phyloP scores from a whole-genome alignment of 176 grass and related monocot species.

The Rhipidocladum racemiflorum region DNA sequence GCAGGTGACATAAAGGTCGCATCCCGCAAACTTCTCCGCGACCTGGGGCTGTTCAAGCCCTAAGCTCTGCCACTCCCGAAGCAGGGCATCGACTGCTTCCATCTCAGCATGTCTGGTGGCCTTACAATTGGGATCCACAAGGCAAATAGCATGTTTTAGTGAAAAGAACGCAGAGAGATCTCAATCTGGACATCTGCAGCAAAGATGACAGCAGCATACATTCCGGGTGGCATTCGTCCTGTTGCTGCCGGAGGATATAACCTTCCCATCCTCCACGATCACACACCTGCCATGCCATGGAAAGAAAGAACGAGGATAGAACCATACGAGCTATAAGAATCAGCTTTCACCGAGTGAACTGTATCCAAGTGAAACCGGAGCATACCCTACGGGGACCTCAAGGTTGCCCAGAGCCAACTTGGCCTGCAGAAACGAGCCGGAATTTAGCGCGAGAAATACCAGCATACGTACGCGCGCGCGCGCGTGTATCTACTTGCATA shows the following conservation, averaged over 20 bases:
- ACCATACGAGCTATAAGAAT: neutral
- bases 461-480: neutral
- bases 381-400: constrained; percentile 88
- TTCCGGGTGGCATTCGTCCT: constrained; percentile 73
- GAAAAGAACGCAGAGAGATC: neutral
- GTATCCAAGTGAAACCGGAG: constrained; percentile 5
- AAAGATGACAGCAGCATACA: constrained; percentile 37
- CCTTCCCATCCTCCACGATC: constrained; percentile 74
- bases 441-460: neutral
- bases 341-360: neutral
- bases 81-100: constrained; percentile 81
- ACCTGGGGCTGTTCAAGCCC: constrained; percentile 61
- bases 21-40: constrained; percentile 65
- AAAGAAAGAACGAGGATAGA: neutral
- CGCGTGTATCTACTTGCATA: neutral
- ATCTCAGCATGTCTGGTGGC: constrained; percentile 98
- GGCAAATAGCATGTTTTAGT: neutral
- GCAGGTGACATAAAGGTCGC: constrained; percentile 83
- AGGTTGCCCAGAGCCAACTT: constrained; percentile 75
- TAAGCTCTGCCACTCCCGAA: constrained; percentile 73
- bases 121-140: constrained; percentile 33
- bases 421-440: constrained; percentile 43
- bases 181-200: neutral
- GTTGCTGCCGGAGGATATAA: constrained; percentile 74
- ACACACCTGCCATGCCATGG: constrained; percentile 55